Evolutionary conservation across 176 grass and related monocot species (phyloP).

Genomic region (Elymus sibiricus): DNA sequence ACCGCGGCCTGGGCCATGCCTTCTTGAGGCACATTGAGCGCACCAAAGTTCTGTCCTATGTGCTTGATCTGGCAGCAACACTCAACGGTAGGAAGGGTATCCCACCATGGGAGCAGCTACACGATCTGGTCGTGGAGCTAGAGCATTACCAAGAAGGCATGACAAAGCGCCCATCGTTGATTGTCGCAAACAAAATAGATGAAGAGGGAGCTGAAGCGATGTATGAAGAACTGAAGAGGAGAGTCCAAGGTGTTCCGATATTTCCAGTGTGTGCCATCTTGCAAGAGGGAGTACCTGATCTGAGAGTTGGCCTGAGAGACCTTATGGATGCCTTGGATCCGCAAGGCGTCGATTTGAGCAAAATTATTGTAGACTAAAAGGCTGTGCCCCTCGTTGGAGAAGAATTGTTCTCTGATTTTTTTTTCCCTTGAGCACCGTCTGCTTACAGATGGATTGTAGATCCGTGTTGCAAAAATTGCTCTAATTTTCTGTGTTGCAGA

Average conservation of each 20-base stretch:
- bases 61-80: slow-evolving; percentile 65
- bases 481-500: not conserved
- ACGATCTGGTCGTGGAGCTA: slow-evolving; percentile 60
- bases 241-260: slow-evolving; percentile 60
- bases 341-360: slow-evolving; percentile 45
- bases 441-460: not conserved
- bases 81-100: slow-evolving; percentile 59
- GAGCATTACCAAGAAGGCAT: slow-evolving; percentile 77
- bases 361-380: slow-evolving; percentile 42
- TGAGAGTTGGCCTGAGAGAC: slow-evolving; percentile 61
- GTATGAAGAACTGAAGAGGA: slow-evolving; percentile 56
- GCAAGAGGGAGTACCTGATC: slow-evolving; percentile 64
- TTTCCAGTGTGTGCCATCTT: slow-evolving; percentile 85
- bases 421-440: not conserved
- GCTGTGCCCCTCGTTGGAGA: not conserved
- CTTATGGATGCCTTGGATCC: slow-evolving; percentile 62
- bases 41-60: slow-evolving; percentile 76
- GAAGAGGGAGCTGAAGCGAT: slow-evolving; percentile 63
- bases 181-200: slow-evolving; percentile 86
- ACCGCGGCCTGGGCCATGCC: slow-evolving; percentile 82
- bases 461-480: not conserved
- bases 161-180: slow-evolving; percentile 64
- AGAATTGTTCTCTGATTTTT: not conserved
- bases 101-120: slow-evolving; percentile 78
- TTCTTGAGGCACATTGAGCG: slow-evolving; percentile 95